A percentile compares a stretch with the other conserved stretches of the same genome.
Evolutionary conservation across 2,329 filamentous ascomycete genomes (phyloP).

Genomic region (Trichoderma atrobrunneum): DNA sequence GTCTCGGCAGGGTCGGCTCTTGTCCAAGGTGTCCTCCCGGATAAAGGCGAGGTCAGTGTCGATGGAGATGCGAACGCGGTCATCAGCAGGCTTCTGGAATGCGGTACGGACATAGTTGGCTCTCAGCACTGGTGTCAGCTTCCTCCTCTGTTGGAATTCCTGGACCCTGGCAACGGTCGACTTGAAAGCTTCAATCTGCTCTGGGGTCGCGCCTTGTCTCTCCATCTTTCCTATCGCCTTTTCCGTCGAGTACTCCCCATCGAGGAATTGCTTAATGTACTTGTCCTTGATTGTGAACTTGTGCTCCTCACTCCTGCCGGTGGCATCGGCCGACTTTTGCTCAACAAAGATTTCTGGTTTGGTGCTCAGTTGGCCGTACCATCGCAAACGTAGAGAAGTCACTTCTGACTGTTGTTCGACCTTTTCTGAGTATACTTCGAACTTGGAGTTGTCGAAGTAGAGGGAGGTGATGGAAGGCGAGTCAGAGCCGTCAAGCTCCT

Average conservation of each 20-base stretch:
- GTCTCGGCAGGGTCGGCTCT: conserved; percentile 81
- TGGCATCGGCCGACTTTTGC: conserved; percentile 79
- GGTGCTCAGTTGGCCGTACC: conserved; percentile 81
- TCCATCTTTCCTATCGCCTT: conserved; percentile 87
- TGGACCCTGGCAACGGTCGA: conserved; percentile 74
- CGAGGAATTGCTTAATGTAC: conserved; percentile 83
- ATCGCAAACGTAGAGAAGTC: conserved; percentile 79
- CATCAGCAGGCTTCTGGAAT: conserved; percentile 92
- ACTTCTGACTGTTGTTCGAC: conserved; percentile 72
- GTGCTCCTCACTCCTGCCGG: conserved; percentile 73
- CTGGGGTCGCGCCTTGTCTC: conserved; percentile 64
- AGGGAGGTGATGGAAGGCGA: conserved; percentile 93
- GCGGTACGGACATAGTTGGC: conserved; percentile 93
- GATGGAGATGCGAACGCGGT: conserved; percentile 85
- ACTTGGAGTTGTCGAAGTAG: conserved; percentile 88
- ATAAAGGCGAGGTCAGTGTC: conserved; percentile 93
- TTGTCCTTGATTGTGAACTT: conserved; percentile 89
- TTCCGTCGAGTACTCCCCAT: conserved; percentile 86
- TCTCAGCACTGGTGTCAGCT: conserved; percentile 78
- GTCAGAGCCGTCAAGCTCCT: conserved; percentile 73
- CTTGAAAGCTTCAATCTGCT: conserved; percentile 67
- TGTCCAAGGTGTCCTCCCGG: conserved; percentile 71
- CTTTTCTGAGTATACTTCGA: conserved; percentile 83
- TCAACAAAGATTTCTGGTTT: conserved; percentile 82
- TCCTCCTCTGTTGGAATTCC: conserved; percentile 70